A percentile compares a stretch with the other conserved stretches of the same genome.
These are phyloP conservation scores for Xylaria digitata DNA, from an alignment of 2,329 filamentous ascomycete species.

Conservation along the genomic window DNA sequence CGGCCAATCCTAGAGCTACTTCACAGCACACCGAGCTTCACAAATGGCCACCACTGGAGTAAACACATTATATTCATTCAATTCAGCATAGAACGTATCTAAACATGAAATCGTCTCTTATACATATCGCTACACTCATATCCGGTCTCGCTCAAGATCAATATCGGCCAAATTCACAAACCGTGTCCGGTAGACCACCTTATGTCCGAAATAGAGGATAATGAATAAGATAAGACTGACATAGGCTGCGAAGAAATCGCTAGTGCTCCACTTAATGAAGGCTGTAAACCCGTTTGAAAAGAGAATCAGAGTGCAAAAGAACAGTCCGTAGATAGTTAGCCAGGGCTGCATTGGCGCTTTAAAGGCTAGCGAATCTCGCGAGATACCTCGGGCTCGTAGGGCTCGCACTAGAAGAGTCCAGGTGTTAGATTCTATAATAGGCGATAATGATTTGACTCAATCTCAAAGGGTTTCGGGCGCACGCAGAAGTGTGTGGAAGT, in stretches of 20 bases:
- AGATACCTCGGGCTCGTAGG: slow-evolving; percentile 66
- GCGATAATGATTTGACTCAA: neutral
- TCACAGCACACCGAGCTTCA: no score
- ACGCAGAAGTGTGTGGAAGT: no score
- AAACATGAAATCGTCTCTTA: neutral
- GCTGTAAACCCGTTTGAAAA: slow-evolving; percentile 76
- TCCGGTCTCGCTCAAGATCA: slow-evolving; percentile 46
- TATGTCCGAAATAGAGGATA: slow-evolving; percentile 70
- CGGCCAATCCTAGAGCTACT: no score
- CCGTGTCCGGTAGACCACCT: slow-evolving; percentile 54
- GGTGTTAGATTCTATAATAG: neutral
- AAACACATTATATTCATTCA: no score
- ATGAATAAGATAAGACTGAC: slow-evolving; percentile 73
- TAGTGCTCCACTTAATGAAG: slow-evolving; percentile 72
- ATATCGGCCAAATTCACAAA: slow-evolving; percentile 45
- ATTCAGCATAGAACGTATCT: neutral
- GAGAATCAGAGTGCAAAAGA: slow-evolving; percentile 72
- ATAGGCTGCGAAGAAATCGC: slow-evolving; percentile 73
- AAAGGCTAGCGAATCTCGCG: slow-evolving; percentile 69
- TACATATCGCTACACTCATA: slow-evolving; percentile 17
- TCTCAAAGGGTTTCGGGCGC: neutral
- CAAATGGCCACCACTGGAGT: no score
- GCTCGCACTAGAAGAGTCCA: slow-evolving; percentile 56
- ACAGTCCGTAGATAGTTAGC: slow-evolving; percentile 72
- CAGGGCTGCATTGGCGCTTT: slow-evolving; percentile 71